Base-by-base conservation (phyloP, 2,329 filamentous ascomycete species). In the Aspergillus floridensis region DNA sequence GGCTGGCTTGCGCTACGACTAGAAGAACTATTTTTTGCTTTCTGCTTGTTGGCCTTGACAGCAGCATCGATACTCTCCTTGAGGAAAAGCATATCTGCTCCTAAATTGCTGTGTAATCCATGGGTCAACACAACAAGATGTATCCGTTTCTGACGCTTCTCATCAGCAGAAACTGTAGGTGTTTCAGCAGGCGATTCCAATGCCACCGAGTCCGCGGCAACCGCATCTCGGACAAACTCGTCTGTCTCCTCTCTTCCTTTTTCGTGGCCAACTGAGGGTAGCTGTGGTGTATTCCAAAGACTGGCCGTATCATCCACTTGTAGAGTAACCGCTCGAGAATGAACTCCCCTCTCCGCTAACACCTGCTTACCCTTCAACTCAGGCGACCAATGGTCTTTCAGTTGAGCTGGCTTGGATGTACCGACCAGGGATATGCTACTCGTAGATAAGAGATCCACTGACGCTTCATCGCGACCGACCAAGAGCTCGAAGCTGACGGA, bases 51-150 rank as follows among this genome's bases (percentile, higher is more conserved):
- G 71, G 93, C 87, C 67, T 81, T 88, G 4, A 88, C 89, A 2
- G 91, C 88, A 29, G 87, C 86, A 77, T 99, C 95, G 63, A 99
- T 98, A 75, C 92, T 96, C 76, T 99, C 95, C 72, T 99, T 99
- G 74, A 99, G 79, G 72, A 91, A 99, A 21, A 99, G 81, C 95
- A 99, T 96, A 73, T 99, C 95, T 22, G 92, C 90, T 5, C 95
- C 92, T 12, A 97, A 82, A 73, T 99, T 99, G 76, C 93, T 96
- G 75, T 99, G 95, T 63, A 99, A 76, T 0, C 95, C 95, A 77
- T 99, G 95, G 0, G 95, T 98, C 53, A 99, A 78, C 35, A 99
- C 82, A 24, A 99, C 95, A 47, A 99, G 80, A 72, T 99, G 95
- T 2, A 99, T 82, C 65, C 87, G 82, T 48, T 75, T 71, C 63